phyloP scores from a whole-genome alignment of 768 basidiomycete species.

The Leccinellum rugosiceps region DNA sequence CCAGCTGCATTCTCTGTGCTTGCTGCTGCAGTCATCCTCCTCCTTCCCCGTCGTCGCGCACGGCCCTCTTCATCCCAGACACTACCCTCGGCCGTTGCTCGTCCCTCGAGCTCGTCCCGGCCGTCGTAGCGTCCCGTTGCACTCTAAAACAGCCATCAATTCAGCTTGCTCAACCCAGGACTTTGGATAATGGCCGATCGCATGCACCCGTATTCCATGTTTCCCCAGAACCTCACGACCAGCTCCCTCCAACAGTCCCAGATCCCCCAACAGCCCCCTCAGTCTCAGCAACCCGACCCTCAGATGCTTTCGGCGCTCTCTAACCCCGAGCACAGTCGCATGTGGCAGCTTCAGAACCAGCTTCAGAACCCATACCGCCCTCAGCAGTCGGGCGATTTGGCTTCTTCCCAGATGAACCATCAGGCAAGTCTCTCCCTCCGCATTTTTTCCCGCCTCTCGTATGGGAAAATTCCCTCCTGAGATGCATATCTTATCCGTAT shows the following conservation, averaged over 20 bases:
- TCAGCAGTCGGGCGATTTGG: constrained; percentile 41
- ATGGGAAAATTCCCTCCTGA: constrained; percentile 16
- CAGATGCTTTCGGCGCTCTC: constrained; percentile 39
- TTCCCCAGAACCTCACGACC: constrained; percentile 46
- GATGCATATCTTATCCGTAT: constrained; percentile 10
- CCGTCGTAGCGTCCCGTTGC: constrained; percentile 26
- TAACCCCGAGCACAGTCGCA: constrained; percentile 49
- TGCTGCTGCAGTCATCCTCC: constrained; percentile 28
- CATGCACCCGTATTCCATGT: constrained; percentile 52
- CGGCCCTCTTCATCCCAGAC: constrained; percentile 32
- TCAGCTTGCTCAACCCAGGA: constrained; percentile 23
- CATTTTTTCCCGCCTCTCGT: constrained; percentile 14
- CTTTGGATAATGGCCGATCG: constrained; percentile 61
- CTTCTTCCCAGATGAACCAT: constrained; percentile 36
- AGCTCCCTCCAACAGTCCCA: constrained; percentile 40
- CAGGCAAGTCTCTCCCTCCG: constrained; percentile 42
- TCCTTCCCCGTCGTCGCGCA: constrained; percentile 49
- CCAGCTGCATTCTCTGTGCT: constrained; percentile 41
- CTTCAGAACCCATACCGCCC: constrained; percentile 42
- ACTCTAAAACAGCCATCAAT: constrained; percentile 30
- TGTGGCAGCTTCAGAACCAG: constrained; percentile 55
- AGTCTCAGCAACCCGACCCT: constrained; percentile 40
- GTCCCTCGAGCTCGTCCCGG: constrained; percentile 21
- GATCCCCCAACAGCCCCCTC: constrained; percentile 44
- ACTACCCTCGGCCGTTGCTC: constrained; percentile 20